Conservation (phyloP, 345 rosid genomes). For the Dimocarpus longan region DNA sequence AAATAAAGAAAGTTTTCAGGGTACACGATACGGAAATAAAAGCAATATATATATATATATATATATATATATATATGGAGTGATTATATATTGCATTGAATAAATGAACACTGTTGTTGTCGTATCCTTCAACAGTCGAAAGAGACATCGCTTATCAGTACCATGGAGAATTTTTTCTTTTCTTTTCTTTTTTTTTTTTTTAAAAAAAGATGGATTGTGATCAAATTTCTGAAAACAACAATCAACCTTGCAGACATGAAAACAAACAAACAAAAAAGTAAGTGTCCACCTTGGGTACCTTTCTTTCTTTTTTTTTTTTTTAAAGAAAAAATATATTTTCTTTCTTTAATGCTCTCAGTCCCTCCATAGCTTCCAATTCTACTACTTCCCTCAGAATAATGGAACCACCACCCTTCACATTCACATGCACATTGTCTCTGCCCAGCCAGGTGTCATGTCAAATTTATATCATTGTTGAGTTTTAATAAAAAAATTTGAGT, state of each 20-base stretch:
- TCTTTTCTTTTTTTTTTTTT: too few relatives aligned
- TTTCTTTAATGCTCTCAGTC: slow-evolving; percentile 7
- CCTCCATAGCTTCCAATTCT: slow-evolving; percentile 1
- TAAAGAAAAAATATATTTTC: too few relatives aligned
- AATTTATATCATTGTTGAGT: too few relatives aligned
- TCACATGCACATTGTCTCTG: slow-evolving; percentile 11
- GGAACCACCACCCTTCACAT: slow-evolving; percentile 10
- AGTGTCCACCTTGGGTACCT: slow-evolving; percentile 12
- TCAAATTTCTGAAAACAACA: neutral
- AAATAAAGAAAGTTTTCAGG: neutral
- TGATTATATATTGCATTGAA: slow-evolving; percentile 2
- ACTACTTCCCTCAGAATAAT: slow-evolving; percentile 8
- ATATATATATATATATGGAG: neutral
- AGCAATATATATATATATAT: neutral
- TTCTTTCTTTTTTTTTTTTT: too few relatives aligned
- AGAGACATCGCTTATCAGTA: neutral
- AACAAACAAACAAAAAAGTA: neutral
- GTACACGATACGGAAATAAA: slow-evolving; percentile 16
- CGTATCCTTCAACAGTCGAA: slow-evolving; percentile 17
- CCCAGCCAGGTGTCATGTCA: neutral
- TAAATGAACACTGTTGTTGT: neutral
- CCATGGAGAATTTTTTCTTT: neutral
- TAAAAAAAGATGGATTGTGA: neutral
- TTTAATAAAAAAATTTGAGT: too few relatives aligned
- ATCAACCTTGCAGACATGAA: neutral